Base-by-base conservation (phyloP, 805 yeast genomes). In the Candida taoyuanica region DNA sequence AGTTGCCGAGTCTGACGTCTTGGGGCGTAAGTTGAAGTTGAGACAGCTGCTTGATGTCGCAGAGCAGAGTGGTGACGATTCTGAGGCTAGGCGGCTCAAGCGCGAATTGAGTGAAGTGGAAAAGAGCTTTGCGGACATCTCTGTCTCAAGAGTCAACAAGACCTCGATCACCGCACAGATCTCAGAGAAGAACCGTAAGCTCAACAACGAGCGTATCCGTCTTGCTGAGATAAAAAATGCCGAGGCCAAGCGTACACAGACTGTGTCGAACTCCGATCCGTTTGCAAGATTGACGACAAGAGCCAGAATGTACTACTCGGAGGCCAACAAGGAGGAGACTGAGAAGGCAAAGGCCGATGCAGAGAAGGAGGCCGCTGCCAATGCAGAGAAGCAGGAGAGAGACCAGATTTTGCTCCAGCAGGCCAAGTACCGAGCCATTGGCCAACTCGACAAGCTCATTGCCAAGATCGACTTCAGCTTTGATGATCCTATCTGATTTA, bases 211-310 rank as follows among this genome's bases (percentile, higher is more conserved):
- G 36, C 76, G 75, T 33, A 77, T 88, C 49, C 79, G 94, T 55
- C 72, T 74, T 52, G 96, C 95, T 1, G 97, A 89, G 58, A 62
- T 78, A 34, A 68, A 69, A 50, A 77, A 83, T 33, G 71, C 73
- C 16, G 81, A 75, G 37, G 67, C 64, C 56, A 73, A 80, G 48
- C 76, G 64, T 55, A 60, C 47, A 52, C 60, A 57, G 34, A 40
- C 70, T 39, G 67, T 50, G 30, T 63, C 63, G 40, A 68, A 75
- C 37, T 76, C 71, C 51, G 85, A 93, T 64, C 98, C 98, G 17
- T 93, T 93, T 62, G 77, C 84, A 49, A 78, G 98, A 59, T 73
- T 93, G 56, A 82, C 85, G 58, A 91, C 98, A 1, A 83, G 79
- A 44, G 85, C 97, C 1, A 76, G 85, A 53, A 77, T 86, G 43